phyloP scores from a whole-genome alignment of 2,329 filamentous ascomycete genomes.

The Fusarium circinatum region DNA sequence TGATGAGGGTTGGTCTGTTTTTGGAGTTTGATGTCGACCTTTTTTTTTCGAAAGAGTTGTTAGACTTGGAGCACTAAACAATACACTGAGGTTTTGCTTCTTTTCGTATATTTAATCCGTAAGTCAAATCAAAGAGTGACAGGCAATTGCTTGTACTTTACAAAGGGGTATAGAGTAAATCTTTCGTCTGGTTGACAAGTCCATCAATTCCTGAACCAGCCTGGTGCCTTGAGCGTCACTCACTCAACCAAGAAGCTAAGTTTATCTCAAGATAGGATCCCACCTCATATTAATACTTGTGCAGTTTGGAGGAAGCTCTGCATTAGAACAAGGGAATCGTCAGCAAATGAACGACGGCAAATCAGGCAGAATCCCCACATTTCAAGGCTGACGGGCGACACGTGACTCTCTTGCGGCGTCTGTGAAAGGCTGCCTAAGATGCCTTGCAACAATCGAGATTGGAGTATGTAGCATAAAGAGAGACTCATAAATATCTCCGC shows the following conservation, averaged over 20 bases:
- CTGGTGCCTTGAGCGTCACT: accelerated
- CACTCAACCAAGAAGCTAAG: accelerated
- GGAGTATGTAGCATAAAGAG: background rate
- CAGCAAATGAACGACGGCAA: background rate
- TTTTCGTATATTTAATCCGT: accelerated
- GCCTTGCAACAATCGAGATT: background rate
- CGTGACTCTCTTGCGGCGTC: background rate
- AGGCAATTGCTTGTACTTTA: too few relatives aligned
- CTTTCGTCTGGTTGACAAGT: background rate
- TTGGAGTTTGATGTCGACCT: background rate
- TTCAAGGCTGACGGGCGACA: background rate
- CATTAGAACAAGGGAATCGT: too few relatives aligned
- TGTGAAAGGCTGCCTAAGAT: background rate
- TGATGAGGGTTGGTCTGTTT: accelerated
- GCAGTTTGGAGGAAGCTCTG: background rate
- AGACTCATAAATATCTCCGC: background rate
- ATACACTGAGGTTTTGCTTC: background rate
- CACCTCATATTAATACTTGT: too few relatives aligned
- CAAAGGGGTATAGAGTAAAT: too few relatives aligned
- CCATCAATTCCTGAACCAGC: background rate
- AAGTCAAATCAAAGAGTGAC: accelerated
- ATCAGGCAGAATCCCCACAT: background rate
- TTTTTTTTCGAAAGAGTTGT: background rate
- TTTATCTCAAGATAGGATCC: background rate
- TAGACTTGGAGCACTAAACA: background rate